Base-by-base conservation (phyloP, 2,329 filamentous ascomycete genomes). In the Ceratocystis albifundus region DNA sequence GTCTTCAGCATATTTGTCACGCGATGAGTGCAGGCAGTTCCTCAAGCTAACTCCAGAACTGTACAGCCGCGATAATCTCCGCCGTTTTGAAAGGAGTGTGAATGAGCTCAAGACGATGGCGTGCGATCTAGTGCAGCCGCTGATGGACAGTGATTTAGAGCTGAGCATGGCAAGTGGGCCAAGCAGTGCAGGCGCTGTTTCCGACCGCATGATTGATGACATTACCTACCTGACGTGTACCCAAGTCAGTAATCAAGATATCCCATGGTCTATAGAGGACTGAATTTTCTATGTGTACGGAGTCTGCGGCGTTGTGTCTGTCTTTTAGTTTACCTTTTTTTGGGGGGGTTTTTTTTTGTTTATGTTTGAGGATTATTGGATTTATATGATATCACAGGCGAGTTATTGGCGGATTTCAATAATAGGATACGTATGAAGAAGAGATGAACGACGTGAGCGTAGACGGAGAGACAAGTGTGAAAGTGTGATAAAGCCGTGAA, bases 1-100 rank as follows among this genome's bases (percentile, higher is more conserved):
- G 15, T 78, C 83, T 0, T 75, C 80, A 8, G 79, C 81, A 0
- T 96, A 94, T 73, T 83, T 97, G 4, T 76, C 79, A 1, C 90
- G 93, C 74, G 91, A 96, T 70, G 92, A 96, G 70, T 88, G 93
- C 73, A 96, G 96, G 75, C 84, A 85, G 25, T 96, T 96, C 72
- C 81, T 96, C 64, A 95, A 96, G 74, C 78, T 93, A 25, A 87
- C 84, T 10, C 88, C 90, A 0, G 88, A 94, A 22, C 76, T 93
- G 6, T 96, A 96, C 76, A 90, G 83, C 57, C 82, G 92, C 20
- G 92, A 96, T n/a, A 93, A 90, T 69, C 76, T 96, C 62, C 84
- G 87, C 68, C 81, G 88, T 3, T 96, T 96, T 71, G 93, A 96
- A 78, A 85, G 88, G 72, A 83, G 90, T 66, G 82, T 96, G 70